Evolutionary conservation across 805 yeast genomes (phyloP).

Genomic region (Nakazawaea pomicola): DNA sequence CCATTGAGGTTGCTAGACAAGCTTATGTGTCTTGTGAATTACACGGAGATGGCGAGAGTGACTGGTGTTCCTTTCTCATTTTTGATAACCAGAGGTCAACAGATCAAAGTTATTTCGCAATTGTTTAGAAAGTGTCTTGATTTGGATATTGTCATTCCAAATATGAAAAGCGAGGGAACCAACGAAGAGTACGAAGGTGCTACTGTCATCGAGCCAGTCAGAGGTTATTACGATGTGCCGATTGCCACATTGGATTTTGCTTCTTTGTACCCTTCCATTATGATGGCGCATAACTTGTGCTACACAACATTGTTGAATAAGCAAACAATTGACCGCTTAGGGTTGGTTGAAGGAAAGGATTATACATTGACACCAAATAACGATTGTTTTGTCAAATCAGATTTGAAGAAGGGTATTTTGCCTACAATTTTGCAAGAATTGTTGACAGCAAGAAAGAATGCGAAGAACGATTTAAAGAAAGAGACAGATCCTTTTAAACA

Average conservation of each 20-base stretch:
- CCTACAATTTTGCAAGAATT: constrained; percentile 91
- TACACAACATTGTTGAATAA: constrained; percentile 82
- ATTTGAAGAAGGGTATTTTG: constrained; percentile 73
- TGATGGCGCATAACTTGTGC: constrained; percentile 98
- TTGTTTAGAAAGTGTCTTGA: constrained; percentile 87
- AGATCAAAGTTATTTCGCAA: constrained; percentile 95
- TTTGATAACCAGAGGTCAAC: constrained; percentile 89
- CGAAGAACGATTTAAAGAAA: constrained; percentile 82
- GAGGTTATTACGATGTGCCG: constrained; percentile 96
- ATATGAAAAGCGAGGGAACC: constrained; percentile 74
- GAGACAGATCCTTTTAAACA: constrained; percentile 93
- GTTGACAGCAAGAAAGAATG: constrained; percentile 86
- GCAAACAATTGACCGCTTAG: constrained; percentile 59
- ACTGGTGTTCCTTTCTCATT: constrained; percentile 97
- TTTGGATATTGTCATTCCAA: constrained; percentile 85
- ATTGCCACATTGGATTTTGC: constrained; percentile 98
- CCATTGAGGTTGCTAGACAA: constrained; percentile 87
- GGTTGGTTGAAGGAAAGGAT: constrained; percentile 65
- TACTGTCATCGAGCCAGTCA: constrained; percentile 92
- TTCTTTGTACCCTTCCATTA: constrained; percentile 93
- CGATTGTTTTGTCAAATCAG: constrained; percentile 75
- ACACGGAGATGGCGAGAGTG: constrained; percentile 99
- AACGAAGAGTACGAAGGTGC: constrained; percentile 98
- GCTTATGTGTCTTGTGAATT: constrained; percentile 92
- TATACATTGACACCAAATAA: constrained; percentile 88